Evolutionary conservation across 2,329 filamentous ascomycete genomes (phyloP), one percentile per base, ranked within the genome.

Genomic region (Cercospora sojina): DNA sequence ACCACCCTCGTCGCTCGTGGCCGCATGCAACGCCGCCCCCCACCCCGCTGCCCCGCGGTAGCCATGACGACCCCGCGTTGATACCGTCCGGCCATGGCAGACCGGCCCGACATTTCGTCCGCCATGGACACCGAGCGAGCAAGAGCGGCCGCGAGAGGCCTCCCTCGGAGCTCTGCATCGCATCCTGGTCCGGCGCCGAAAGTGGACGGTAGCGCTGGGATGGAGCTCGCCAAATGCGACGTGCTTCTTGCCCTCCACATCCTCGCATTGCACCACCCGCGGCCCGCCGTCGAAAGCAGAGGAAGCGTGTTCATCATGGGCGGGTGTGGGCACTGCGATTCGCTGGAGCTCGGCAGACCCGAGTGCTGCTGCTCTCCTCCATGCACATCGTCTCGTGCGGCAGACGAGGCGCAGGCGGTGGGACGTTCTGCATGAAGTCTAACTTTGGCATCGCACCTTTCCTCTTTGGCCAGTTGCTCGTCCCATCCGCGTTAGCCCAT

Each of bases 331-430:
- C 29, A 49, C 25, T 27, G 35, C 66, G 49, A 69, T 69, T 67
- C 56, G 68, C 62, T 60, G 16, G 41, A 60, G 55, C 18, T 59
- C 68, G 68, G 68, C 58, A 68, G 38, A 66, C 27, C 66, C 68
- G 68, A 62, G 43, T 70, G 62, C 53, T 57, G 53, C 29, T 57
- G 53, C 47, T 20, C 18, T 64, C 63, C 29, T 51, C 38, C 64
- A 62, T 61, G 32, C 68, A 67, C 59, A 47, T 67, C 49, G 65
- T 67, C 58, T 63, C 60, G 59, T 67, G 65, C 64, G 53, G 61
- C 47, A 60, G 60, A 62, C 51, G 68, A 68, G 68, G 68, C 68
- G 60, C 31, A 64, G 62, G 61, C 60, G 65, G 56, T 67, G 59
- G 61, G 32, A 51, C 51, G 51, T 47, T 62, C 31, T 67, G 61